Evolutionary conservation across 2,329 filamentous ascomycete species (phyloP).

Genomic region (Colletotrichum cereale): DNA sequence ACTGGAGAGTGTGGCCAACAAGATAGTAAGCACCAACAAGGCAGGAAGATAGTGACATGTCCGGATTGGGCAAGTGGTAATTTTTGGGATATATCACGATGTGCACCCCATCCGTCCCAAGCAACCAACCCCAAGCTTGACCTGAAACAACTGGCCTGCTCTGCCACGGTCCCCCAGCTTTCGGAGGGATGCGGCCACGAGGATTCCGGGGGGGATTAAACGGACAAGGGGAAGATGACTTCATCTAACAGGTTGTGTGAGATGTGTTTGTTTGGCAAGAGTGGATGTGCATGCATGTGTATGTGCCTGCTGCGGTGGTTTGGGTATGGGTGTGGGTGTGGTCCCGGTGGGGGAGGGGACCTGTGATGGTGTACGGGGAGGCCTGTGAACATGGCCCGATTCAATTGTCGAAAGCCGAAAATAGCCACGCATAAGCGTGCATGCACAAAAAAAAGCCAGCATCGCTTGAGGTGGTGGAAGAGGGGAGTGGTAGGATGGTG

Average conservation of each 20-base stretch:
- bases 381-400: conserved; percentile 21
- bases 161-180: not conserved
- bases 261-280: not conserved
- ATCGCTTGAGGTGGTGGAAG: not conserved
- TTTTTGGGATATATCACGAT: not conserved
- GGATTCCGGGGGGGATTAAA: not conserved
- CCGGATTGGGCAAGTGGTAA: not conserved
- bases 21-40: not conserved
- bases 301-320: not conserved
- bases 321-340: not conserved
- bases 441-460: conserved; percentile 6
- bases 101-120: not conserved
- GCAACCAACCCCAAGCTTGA: conserved; percentile 19
- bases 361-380: conserved; percentile 12
- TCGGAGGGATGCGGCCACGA: not conserved
- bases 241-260: not conserved
- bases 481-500: not conserved
- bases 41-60: not conserved
- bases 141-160: conserved; percentile 33
- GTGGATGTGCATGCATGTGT: not conserved
- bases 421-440: conserved; percentile 24
- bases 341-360: not conserved
- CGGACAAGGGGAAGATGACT: conserved; percentile 5
- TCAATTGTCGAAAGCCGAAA: conserved; percentile 21
- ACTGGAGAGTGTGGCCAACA: not conserved